Evolutionary conservation across 495 filamentous ascomycete genomes (phyloP).

Genomic region (Articulospora tetracladia): DNA sequence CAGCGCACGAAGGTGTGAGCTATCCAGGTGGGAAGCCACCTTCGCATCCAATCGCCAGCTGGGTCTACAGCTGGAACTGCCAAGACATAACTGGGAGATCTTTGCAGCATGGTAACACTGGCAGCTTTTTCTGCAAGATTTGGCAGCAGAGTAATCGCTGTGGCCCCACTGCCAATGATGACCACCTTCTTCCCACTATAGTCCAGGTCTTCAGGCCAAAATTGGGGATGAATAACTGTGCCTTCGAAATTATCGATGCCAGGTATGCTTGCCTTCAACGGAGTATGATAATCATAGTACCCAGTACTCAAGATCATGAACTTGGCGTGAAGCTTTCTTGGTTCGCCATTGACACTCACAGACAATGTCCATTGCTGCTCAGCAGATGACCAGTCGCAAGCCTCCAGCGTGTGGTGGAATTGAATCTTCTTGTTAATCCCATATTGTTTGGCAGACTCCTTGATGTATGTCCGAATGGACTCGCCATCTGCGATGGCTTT

Average conservation of each 20-base stretch:
- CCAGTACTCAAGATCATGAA: slow-evolving; percentile 63
- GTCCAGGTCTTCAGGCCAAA: slow-evolving; percentile 52
- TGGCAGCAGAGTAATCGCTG: slow-evolving; percentile 53
- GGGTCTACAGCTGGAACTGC: slow-evolving; percentile 40
- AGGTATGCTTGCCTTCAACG: slow-evolving; percentile 52
- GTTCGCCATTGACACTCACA: slow-evolving; percentile 44
- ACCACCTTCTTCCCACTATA: slow-evolving; percentile 46
- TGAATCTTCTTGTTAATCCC: slow-evolving; percentile 61
- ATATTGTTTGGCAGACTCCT: slow-evolving; percentile 50
- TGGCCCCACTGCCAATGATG: slow-evolving; percentile 56
- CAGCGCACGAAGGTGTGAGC: slow-evolving; percentile 36
- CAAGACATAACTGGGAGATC: slow-evolving; percentile 54
- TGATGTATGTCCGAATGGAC: slow-evolving; percentile 59
- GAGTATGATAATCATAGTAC: slow-evolving; percentile 63
- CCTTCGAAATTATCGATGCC: slow-evolving; percentile 56
- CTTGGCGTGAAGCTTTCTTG: slow-evolving; percentile 42
- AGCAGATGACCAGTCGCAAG: slow-evolving; percentile 56
- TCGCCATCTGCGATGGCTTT: slow-evolving; percentile 58
- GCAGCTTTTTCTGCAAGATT: slow-evolving; percentile 42
- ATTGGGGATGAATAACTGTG: slow-evolving; percentile 56
- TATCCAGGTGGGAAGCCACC: slow-evolving; percentile 36
- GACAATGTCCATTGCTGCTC: slow-evolving; percentile 58
- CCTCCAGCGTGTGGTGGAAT: slow-evolving; percentile 51
- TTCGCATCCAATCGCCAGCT: slow-evolving; percentile 30
- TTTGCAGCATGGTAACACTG: slow-evolving; percentile 54